Base-by-base conservation (phyloP, 768 basidiomycete genomes). In the Crassisporium funariophilum region DNA sequence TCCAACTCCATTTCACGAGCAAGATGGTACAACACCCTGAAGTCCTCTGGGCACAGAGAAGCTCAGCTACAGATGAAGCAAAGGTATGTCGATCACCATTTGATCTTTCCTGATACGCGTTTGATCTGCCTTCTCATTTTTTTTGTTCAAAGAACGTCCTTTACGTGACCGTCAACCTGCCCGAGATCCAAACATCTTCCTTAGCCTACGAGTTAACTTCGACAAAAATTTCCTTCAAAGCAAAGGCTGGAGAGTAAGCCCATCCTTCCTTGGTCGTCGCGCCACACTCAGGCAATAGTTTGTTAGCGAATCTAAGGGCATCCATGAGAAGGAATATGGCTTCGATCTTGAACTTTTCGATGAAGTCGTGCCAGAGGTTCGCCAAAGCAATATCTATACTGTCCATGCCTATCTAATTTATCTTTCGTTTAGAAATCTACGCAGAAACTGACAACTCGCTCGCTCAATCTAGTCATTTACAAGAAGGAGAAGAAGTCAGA, bases 41-140 rank as follows among this genome's bases (percentile, higher is more conserved):
- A 70, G 75, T 95, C 25, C 78, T 94, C 2, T 98, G 95, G 93
- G 95, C 95, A 36, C 95, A 98, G 70, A 83, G 95, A 57, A 91
- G 86, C 75, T 88, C 83, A 31, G 77, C 67, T 12, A 59, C 73
- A 9, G 78, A 73, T 11, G 74, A 81, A 23, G 76, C 75, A 37
- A 94, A 94, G 76, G 94, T 90, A 36, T 33, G 65, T 54, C 34
- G 22, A 46, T 12, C 21, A n/a, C n/a, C n/a, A n/a, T 21, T 38
- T 41, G 40, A 19, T 42, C 41, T 16, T 35, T 44, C 50, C 35
- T 44, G 41, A 51, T 51, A 43, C 39, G 41, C 44, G 39, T 52
- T 65, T 41, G 60, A 57, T 50, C 58, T 53, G 47, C 53, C 35
- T 42, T 44, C 48, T 40, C 39, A 9, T 22, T 38, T 43, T 29